Percentiles rank a stretch among this genome's conserved stretches.
phyloP scores from a whole-genome alignment of 768 basidiomycete genomes.

The Pisolithus orientalis region DNA sequence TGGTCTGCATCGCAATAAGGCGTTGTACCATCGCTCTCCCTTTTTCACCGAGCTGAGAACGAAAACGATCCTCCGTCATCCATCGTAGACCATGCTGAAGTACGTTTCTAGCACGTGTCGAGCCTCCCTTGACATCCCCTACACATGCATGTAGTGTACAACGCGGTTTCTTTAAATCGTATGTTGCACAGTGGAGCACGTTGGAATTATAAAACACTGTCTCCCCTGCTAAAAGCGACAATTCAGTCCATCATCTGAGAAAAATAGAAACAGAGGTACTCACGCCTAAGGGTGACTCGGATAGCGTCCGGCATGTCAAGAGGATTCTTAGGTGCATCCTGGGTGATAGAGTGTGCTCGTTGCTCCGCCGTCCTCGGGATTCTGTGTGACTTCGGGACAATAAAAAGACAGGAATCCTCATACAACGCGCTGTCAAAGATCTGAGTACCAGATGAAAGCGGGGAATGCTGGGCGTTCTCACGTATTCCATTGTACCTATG shows the following conservation, averaged over 20 bases:
- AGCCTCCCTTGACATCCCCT: conserved; percentile 57
- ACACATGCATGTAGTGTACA: conserved; percentile 69
- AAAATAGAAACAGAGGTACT: conserved; percentile 10
- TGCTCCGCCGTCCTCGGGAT: conserved; percentile 52
- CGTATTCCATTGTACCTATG: conserved; percentile 79
- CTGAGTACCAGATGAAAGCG: neutral
- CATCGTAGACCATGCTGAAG: conserved; percentile 69
- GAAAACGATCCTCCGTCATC: conserved; percentile 55
- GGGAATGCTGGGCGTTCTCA: conserved; percentile 25
- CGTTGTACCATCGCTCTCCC: conserved; percentile 54
- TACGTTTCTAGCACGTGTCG: conserved; percentile 60
- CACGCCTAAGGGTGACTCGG: conserved; percentile 48
- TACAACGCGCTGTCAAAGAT: conserved; percentile 49
- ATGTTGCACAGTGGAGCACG: conserved; percentile 69
- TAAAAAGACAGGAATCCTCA: conserved; percentile 59
- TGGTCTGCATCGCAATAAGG: conserved; percentile 48
- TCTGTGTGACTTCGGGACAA: conserved; percentile 67
- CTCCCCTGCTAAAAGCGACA: conserved; percentile 47
- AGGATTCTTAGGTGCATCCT: conserved; percentile 49
- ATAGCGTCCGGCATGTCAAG: conserved; percentile 67
- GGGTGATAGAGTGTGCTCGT: conserved; percentile 45
- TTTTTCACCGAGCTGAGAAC: conserved; percentile 35
- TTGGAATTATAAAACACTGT: conserved; percentile 80
- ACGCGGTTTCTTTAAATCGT: conserved; percentile 42
- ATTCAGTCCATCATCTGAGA: neutral